Percentiles rank a stretch among this genome's conserved stretches.
Evolutionary conservation across 768 basidiomycete species (phyloP).

Genomic region (Hericium alpestre): DNA sequence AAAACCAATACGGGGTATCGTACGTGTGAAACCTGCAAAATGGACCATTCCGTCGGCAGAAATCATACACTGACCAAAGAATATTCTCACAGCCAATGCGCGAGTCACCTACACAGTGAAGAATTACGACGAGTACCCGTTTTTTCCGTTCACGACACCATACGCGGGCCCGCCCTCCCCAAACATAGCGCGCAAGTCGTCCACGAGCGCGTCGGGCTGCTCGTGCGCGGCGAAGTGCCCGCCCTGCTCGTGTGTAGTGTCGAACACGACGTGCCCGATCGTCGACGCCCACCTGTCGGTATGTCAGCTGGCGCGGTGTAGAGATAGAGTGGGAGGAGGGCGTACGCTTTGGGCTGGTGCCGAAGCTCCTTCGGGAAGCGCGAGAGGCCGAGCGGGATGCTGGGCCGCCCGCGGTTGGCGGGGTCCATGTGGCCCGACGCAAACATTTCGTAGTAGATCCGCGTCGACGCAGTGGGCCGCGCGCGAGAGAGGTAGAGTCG

Average conservation of each 20-base stretch:
- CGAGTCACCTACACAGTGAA: neutral
- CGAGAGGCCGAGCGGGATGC: conserved; percentile 40
- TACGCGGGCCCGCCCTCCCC: conserved; percentile 39
- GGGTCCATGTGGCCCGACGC: neutral
- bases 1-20: too few relatives aligned
- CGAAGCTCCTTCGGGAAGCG: conserved; percentile 41
- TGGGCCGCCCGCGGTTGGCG: neutral
- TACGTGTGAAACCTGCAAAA: too few relatives aligned
- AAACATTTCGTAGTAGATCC: conserved; percentile 45
- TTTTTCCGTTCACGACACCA: conserved; percentile 34
- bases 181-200: conserved; percentile 48
- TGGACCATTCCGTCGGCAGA: too few relatives aligned
- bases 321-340: conserved; percentile 1
- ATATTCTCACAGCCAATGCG: too few relatives aligned
- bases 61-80: too few relatives aligned
- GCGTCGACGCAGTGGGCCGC: conserved; percentile 45
- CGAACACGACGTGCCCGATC: conserved; percentile 33
- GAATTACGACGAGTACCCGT: conserved; percentile 23
- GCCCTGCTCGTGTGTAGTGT: conserved; percentile 36
- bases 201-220: conserved; percentile 31
- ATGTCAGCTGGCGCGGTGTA: neutral
- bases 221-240: conserved; percentile 55
- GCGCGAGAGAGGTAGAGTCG: conserved; percentile 45
- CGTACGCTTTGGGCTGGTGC: conserved; percentile 28
- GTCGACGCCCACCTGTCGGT: conserved; percentile 20